Base-by-base conservation (phyloP, 352 stramenopile species). In the Globisporangium canariense region DNA sequence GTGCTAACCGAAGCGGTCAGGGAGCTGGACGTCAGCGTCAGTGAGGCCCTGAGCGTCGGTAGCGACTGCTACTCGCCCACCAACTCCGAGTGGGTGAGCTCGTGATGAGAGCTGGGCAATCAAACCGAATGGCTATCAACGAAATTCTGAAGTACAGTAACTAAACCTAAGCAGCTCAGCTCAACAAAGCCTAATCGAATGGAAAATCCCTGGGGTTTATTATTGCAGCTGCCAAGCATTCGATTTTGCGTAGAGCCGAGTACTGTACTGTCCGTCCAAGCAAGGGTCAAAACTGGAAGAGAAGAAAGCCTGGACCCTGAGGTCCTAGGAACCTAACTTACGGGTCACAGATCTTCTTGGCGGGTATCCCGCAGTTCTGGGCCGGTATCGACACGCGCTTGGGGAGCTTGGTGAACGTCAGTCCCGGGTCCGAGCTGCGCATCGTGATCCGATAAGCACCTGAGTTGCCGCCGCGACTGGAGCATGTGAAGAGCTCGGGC, bases 361-460 rank as follows among this genome's bases (percentile, higher is more conserved):
- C 13, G 6, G 16, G 30, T 30, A 43, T 25, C 8, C 28, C 30
- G 30, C 51, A 57, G 30, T 3, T 4, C 7, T 32, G 11, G 18
- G 7, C 25, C 16, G 51, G 30, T 16, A 41, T 57, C 36, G 36
- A 20, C 20, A 40, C 53, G 20, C n/a, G 22, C n/a, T 34, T 18
- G 20, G 60, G 65, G 16, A 43, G 18, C 6, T 22, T 14, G 1
- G 18, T 40, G 16, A 67, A 54, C 4, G 50, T 43, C 18, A 72
- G 28, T 3, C 30, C n/a, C 16, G 46, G 38, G 38, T 55, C 58
- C 0, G 74, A 77, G 46, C 71, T 81, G 3, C 66, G 76, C 50
- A 85, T 71, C 20, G 58, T 62, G 2, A 85, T 34, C 4, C 62
- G 70, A 56, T 83, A 86, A 1, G 77, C 69, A 16, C 75, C 77